These are phyloP conservation scores for Iberis pinnata DNA, from an alignment of 345 rosid species.

Conservation along the genomic window DNA sequence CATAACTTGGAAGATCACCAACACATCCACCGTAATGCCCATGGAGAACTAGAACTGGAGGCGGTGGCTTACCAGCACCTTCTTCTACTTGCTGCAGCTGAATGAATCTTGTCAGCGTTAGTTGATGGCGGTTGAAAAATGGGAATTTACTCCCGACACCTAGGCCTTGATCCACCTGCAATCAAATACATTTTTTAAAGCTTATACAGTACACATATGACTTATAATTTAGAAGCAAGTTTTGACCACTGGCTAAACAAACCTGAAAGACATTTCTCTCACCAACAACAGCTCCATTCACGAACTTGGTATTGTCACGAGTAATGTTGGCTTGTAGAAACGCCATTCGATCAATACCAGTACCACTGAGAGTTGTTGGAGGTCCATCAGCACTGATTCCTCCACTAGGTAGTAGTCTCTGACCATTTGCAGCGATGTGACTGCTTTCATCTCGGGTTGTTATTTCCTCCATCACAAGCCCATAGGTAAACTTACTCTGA, in stretches of 20 bases:
- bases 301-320: conserved; percentile 88
- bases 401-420: conserved; percentile 88
- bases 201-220: not conserved
- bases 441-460: conserved; percentile 97
- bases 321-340: conserved; percentile 93
- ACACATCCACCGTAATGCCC: conserved; percentile 98
- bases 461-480: conserved; percentile 97
- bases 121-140: conserved; percentile 91
- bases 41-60: conserved; percentile 86
- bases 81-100: conserved; percentile 82
- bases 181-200: conserved; percentile 11
- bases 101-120: conserved; percentile 75
- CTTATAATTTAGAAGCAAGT: too few relatives aligned
- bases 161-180: conserved; percentile 95
- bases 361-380: conserved; percentile 97
- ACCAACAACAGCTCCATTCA: conserved; percentile 97
- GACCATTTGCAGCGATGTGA: conserved; percentile 79
- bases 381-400: conserved; percentile 99
- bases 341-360: conserved; percentile 86
- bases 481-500: conserved; percentile 96
- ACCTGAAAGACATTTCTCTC: conserved; percentile 96
- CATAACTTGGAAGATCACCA: conserved; percentile 97
- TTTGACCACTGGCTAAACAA: conserved; percentile 22
- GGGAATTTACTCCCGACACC: conserved; percentile 96
- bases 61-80: conserved; percentile 77